phyloP scores from a whole-genome alignment of 352 stramenopile genomes.

The Peronospora farinosa region DNA sequence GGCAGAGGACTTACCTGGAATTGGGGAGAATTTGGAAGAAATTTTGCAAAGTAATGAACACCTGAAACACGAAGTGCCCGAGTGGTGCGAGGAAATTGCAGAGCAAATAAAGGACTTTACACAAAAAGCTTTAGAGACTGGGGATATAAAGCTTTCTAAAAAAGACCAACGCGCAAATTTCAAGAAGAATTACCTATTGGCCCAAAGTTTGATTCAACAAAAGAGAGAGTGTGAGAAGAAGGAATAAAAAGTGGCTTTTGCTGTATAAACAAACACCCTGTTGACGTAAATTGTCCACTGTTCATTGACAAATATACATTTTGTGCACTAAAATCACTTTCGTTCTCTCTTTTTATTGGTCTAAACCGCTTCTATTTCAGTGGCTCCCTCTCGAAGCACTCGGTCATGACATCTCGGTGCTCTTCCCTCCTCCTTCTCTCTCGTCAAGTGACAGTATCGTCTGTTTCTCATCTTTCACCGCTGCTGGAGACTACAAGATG shows the following conservation, averaged over 20 bases:
- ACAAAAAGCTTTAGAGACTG: neutral
- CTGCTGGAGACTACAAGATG: constrained; percentile 15
- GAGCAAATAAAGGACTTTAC: no score
- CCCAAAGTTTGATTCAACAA: no score
- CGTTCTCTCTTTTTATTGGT: neutral
- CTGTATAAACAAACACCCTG: no score
- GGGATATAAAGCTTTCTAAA: no score
- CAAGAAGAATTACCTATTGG: no score
- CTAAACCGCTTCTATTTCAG: neutral
- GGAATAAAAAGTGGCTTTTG: no score
- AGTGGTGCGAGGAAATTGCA: neutral
- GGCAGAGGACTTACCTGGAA: neutral
- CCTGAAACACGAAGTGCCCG: neutral
- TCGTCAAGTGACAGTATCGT: constrained; percentile 5
- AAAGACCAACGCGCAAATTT: no score
- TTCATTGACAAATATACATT: no score
- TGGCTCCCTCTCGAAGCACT: neutral
- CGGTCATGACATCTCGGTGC: constrained; percentile 8
- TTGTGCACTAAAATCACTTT: no score
- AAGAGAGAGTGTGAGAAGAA: no score
- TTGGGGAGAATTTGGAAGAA: neutral
- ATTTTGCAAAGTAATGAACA: neutral
- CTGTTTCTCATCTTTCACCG: constrained; percentile 4
- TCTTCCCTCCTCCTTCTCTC: constrained; percentile 22
- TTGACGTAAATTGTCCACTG: no score